A percentile compares a stretch with the other conserved stretches of the same genome.
phyloP scores from a whole-genome alignment of 768 basidiomycete species.

The Fibroporia radiculosa region DNA sequence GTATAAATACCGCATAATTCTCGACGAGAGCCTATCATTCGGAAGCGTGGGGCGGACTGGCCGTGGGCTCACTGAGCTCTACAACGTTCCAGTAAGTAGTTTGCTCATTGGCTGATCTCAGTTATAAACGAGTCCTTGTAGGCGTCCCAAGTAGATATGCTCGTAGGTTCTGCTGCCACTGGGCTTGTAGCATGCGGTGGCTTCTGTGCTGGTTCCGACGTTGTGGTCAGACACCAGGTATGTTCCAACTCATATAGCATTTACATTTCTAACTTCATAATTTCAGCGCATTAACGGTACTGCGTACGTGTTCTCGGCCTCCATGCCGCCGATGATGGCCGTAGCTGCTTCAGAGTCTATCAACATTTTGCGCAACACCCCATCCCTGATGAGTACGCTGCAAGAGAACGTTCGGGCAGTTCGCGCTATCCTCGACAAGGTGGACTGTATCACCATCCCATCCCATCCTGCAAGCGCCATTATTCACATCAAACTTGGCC shows the following conservation, averaged over 20 bases:
- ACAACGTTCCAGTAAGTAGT: constrained; percentile 72
- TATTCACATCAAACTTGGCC: constrained; percentile 72
- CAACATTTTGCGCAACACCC: constrained; percentile 65
- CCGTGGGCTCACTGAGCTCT: constrained; percentile 90
- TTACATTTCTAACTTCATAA: background rate
- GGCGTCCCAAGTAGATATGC: constrained; percentile 89
- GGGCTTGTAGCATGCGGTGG: constrained; percentile 82
- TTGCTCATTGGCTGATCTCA: background rate
- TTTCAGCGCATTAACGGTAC: constrained; percentile 87
- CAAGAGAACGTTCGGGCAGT: constrained; percentile 77
- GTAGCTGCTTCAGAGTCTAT: constrained; percentile 86
- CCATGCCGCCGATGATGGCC: constrained; percentile 84
- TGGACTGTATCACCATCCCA: constrained; percentile 79
- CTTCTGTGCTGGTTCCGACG: constrained; percentile 85
- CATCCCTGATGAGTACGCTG: constrained; percentile 65
- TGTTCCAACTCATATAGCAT: background rate
- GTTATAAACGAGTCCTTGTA: constrained; percentile 19
- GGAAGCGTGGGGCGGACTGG: constrained; percentile 91
- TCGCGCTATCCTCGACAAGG: constrained; percentile 71
- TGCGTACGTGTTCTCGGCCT: constrained; percentile 93
- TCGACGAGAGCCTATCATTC: constrained; percentile 93
- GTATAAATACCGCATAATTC: constrained; percentile 91
- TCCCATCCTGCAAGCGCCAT: constrained; percentile 83
- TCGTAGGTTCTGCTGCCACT: constrained; percentile 85
- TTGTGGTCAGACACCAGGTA: constrained; percentile 86